Base-by-base conservation (phyloP, 768 basidiomycete genomes). In the Hydnum rufescens region DNA sequence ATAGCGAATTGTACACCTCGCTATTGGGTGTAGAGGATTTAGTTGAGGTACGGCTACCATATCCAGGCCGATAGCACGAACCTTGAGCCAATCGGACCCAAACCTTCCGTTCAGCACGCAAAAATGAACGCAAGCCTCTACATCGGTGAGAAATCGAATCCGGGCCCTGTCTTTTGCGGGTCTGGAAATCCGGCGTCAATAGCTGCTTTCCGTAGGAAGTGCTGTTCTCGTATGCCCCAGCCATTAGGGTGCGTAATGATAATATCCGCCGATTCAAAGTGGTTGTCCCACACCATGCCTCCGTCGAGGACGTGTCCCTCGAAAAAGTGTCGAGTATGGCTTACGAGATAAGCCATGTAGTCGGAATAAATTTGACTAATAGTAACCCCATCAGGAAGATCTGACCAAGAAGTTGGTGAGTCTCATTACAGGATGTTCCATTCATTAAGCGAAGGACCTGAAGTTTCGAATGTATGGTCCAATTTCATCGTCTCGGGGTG, bases 111-210 rank as follows among this genome's bases (percentile, higher is more conserved):
- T 66, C 4, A 63, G 64, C 49, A 75, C 55, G 39, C 36, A 39
- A 39, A 64, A 75, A 57, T 75, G 73, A 6, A 75, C 59, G 60
- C 70, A 70, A 0, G 74, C 74, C 58, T 76, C 74, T 31, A 73
- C 74, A 53, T 76, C 75, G 0, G 71, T 69, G 8, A 74, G 68
- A 26, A 74, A 71, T 23, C 64, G 63, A 74, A 59, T 16, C 68
- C 66, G 42, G 60, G 49, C 53, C 66, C 64, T 0, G 68, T 71
- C 22, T 58, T 60, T 18, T 58, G 53, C 3, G 61, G 65, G 56
- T 69, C 65, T 0, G 66, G 65, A 3, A 74, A 59, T 4, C 66
- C 64, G 4, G 70, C 72, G 43, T 61, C 51, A 8, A 71, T 60
- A 0, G 70, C 70, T 13, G 73, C 72, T 13, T 61, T 62, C 42